Evolutionary conservation across 176 grass and related monocot genomes (phyloP).

Genomic region (Carex littledalei): DNA sequence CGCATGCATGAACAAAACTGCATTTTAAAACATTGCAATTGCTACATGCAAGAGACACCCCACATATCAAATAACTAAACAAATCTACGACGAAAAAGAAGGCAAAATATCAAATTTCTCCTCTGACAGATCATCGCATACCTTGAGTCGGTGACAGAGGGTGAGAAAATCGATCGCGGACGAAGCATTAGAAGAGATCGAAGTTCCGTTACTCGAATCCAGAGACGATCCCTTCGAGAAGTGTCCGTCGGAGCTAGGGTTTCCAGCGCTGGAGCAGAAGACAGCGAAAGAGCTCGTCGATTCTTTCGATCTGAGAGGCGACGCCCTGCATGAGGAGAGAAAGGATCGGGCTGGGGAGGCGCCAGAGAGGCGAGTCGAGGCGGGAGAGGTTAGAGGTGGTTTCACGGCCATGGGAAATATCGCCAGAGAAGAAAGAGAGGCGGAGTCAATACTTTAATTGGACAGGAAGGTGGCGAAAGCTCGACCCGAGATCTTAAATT

Average conservation of each 20-base stretch:
- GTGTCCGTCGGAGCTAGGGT: conserved; percentile 28
- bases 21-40: too few relatives aligned
- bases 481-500: not conserved
- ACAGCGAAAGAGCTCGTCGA: conserved; percentile 9
- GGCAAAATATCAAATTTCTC: not conserved
- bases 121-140: not conserved
- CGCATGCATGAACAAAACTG: too few relatives aligned
- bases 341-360: conserved; percentile 22
- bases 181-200: conserved; percentile 32
- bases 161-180: conserved; percentile 93
- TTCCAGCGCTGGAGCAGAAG: conserved; percentile 23
- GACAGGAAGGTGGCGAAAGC: conserved; percentile 17
- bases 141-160: conserved; percentile 88
- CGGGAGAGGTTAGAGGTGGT: conserved; percentile 28
- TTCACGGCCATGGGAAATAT: conserved; percentile 39
- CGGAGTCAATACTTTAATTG: not conserved
- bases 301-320: conserved; percentile 8
- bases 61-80: not conserved
- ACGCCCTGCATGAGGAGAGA: conserved; percentile 13
- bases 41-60: not conserved
- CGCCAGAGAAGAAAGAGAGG: not conserved
- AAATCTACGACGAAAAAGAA: not conserved
- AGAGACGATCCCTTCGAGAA: conserved; percentile 12
- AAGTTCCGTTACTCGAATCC: conserved; percentile 35
- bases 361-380: conserved; percentile 31